Evolutionary conservation across 768 basidiomycete genomes (phyloP).

Genomic region (Lentinula detonsa): DNA sequence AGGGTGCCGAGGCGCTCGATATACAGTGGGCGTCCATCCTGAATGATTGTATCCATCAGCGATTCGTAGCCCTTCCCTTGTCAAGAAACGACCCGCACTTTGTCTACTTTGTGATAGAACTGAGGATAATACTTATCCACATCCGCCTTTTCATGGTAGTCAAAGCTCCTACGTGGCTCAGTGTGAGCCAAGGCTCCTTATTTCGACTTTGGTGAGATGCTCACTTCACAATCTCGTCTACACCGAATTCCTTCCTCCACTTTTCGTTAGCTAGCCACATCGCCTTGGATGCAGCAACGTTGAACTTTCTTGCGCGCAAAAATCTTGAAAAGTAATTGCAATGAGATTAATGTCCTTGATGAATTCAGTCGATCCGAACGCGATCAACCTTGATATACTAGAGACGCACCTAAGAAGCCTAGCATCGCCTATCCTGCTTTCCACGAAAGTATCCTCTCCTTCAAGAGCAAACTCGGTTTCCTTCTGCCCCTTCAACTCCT

Average conservation of each 20-base stretch:
- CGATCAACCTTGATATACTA: conserved; percentile 69
- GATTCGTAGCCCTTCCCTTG: background rate
- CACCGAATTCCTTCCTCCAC: conserved; percentile 85
- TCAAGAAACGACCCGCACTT: conserved; percentile 38
- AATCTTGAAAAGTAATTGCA: background rate
- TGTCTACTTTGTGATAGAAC: conserved; percentile 94
- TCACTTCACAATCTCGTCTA: conserved; percentile 51
- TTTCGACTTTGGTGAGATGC: background rate
- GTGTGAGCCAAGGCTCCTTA: background rate
- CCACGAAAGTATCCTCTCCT: conserved; percentile 54
- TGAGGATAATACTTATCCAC: conserved; percentile 95
- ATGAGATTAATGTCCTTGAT: background rate
- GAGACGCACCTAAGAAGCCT: conserved; percentile 53
- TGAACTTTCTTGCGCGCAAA: conserved; percentile 52
- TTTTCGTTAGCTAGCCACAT: conserved; percentile 82
- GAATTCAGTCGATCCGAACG: conserved; percentile 32
- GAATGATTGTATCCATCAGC: background rate
- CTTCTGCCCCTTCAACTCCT: conserved; percentile 37
- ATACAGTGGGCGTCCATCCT: conserved; percentile 96
- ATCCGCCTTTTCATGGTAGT: conserved; percentile 73
- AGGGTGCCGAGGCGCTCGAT: conserved; percentile 89
- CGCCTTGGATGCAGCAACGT: conserved; percentile 70
- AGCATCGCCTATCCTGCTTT: conserved; percentile 66
- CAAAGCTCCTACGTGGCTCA: conserved; percentile 57
- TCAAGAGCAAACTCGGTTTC: background rate